Percentiles rank a stretch among this genome's conserved stretches.
These are phyloP conservation scores for Dendrostoma leiphaemia DNA, from an alignment of 2,329 filamentous ascomycete genomes.

Conservation along the genomic window DNA sequence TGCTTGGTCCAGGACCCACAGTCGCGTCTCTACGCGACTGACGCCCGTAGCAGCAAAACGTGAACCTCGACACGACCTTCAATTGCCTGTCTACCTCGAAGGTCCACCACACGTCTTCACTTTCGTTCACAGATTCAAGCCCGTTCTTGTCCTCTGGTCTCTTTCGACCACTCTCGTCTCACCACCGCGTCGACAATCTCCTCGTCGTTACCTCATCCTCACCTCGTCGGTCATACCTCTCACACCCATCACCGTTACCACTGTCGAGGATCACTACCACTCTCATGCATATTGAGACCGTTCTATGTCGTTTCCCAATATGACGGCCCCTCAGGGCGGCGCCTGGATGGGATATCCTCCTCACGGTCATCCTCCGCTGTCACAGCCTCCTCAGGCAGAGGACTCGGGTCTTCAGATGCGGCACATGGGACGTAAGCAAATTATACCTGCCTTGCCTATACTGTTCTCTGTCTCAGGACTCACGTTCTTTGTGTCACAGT, in stretches of 20 bases:
- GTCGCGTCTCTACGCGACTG: constrained; percentile 12
- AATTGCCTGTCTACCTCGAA: constrained; percentile 9
- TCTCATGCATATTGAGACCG: constrained; percentile 9
- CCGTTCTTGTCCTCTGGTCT: not conserved
- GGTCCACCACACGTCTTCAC: not conserved
- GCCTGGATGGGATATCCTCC: constrained; percentile 18
- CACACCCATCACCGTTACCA: not conserved
- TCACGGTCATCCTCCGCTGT: constrained; percentile 26
- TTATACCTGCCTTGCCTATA: constrained; percentile 30
- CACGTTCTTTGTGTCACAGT: constrained; percentile 50
- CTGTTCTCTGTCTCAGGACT: constrained; percentile 9
- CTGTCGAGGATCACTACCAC: not conserved
- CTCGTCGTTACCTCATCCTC: not conserved
- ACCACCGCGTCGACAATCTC: not conserved
- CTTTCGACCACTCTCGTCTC: not conserved
- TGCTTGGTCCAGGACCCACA: constrained; percentile 7
- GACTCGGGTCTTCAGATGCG: constrained; percentile 56
- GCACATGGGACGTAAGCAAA: constrained; percentile 61
- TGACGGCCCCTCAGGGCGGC: constrained; percentile 24
- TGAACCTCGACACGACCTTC: constrained; percentile 12
- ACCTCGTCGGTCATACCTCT: not conserved
- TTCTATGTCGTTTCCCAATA: constrained; percentile 17
- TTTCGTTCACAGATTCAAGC: no score
- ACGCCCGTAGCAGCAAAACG: constrained; percentile 15
- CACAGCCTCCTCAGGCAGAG: constrained; percentile 28